Conservation (phyloP, 1,139 yeast species). For the Blastobotrys capitulatus region DNA sequence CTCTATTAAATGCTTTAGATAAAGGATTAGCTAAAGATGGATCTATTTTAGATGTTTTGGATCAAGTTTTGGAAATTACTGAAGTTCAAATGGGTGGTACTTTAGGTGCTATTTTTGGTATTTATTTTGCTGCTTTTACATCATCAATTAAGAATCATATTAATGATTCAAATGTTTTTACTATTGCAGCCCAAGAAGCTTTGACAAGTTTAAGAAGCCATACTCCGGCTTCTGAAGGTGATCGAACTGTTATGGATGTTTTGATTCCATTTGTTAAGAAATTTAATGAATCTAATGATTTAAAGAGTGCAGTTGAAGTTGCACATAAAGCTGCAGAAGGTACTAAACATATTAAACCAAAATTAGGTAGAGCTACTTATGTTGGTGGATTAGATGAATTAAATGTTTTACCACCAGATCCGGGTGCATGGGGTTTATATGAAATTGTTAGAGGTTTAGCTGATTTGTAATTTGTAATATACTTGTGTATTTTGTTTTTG, state of each 20-base stretch:
- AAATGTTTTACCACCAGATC: conserved; percentile 43
- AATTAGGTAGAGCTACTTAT: conserved; percentile 45
- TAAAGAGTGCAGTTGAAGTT: conserved; percentile 32
- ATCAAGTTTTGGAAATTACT: conserved; percentile 33
- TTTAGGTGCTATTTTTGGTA: conserved; percentile 45
- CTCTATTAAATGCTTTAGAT: conserved; percentile 35
- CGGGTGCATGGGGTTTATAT: conserved; percentile 41
- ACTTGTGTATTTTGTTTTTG: neutral
- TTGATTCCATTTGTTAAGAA: conserved; percentile 43
- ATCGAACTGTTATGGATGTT: conserved; percentile 51
- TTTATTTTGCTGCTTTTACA: conserved; percentile 42
- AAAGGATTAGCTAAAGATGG: conserved; percentile 27
- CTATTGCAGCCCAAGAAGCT: conserved; percentile 23
- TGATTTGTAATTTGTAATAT: conserved; percentile 1
- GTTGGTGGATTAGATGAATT: conserved; percentile 35
- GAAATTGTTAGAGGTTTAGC: conserved; percentile 28
- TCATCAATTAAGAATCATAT: conserved; percentile 29
- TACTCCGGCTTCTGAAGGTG: conserved; percentile 47
- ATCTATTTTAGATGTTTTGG: conserved; percentile 27
- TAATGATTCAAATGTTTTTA: conserved; percentile 21
- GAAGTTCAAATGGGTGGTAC: conserved; percentile 54
- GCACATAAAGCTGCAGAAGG: conserved; percentile 41
- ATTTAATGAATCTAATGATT: conserved; percentile 29
- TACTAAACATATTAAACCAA: conserved; percentile 40
- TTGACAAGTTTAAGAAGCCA: conserved; percentile 36